phyloP scores from a whole-genome alignment of 371 early-diverging fungal genomes.

The Lichtheimia hyalospora region DNA sequence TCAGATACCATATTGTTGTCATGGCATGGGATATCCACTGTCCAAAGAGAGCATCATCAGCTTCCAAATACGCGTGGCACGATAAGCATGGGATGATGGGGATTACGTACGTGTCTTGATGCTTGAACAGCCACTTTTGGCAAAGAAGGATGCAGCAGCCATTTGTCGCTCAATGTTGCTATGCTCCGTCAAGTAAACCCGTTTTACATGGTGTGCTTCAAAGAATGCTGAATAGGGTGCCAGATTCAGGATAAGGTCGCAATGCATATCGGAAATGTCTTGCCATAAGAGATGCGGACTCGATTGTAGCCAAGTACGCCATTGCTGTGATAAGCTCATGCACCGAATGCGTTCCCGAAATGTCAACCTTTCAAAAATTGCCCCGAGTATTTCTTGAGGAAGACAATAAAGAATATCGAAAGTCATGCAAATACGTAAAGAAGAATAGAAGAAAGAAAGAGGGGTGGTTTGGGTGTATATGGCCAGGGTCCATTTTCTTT shows the following conservation, averaged over 20 bases:
- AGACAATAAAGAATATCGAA: background rate
- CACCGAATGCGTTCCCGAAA: constrained; percentile 11
- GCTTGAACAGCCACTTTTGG: background rate
- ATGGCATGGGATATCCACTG: constrained; percentile 5
- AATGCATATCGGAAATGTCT: constrained; percentile 3
- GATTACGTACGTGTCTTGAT: background rate
- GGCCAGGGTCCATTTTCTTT: too few relatives aligned
- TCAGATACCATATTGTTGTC: background rate
- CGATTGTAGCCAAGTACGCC: constrained; percentile 1
- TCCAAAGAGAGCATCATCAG: background rate
- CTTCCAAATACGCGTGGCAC: background rate
- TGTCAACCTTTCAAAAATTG: constrained; percentile 2
- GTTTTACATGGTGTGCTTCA: background rate
- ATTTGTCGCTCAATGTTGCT: background rate
- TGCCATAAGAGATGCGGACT: constrained; percentile 8
- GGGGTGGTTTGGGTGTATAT: background rate
- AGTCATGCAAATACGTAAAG: background rate
- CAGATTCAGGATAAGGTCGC: background rate
- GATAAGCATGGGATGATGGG: background rate
- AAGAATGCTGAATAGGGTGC: constrained; percentile 3
- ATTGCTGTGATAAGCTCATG: constrained; percentile 3
- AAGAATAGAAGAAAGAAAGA: background rate
- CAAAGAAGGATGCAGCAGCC: background rate
- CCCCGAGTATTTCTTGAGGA: constrained; percentile 3
- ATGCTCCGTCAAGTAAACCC: background rate